Base-by-base conservation (phyloP, 805 yeast species). In the Pichia paraexigua region DNA sequence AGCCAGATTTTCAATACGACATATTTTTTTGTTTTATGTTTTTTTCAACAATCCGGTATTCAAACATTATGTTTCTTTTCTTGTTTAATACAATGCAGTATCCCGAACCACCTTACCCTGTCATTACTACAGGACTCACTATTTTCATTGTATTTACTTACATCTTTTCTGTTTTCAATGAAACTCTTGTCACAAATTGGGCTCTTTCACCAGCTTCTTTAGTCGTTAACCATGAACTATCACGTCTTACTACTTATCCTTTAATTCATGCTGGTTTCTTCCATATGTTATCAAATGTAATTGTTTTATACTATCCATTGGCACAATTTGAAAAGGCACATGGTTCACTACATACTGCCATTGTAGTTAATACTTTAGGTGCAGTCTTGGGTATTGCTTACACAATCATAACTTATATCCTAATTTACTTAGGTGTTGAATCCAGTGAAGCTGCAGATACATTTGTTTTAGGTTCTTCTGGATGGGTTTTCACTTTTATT, bases 281-380 rank as follows among this genome's bases (percentile, higher is more conserved):
- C 48, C 95, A 88, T 63, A 69, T 89, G 63, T 45, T 77, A 5
- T 67, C 85, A 59, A 88, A 87, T 59, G 52, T 79, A 10, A 53
- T 79, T 40, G 76, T 84, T 1, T 62, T 89, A 44, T 71, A 77
- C 52, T 76, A 84, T 0, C 80, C 86, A 21, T 64, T 88, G 59
- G 71, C 83, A 13, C 71, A 73, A 48, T 89, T 83, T 65, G 97
- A 89, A 71, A 70, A 74, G 51, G 63, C 68, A 22, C 84, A 87
- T 60, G 97, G 97, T 7, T 88, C 97, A 0, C 85, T 89, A 3
- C 80, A 87, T 65, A 85, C 96, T 5, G 96, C 95, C 5, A 72
- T 90, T 45, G 82, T 89, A 17, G 70, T 90, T 51, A 89, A 88
- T 63, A 61, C 86, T 25, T 66, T 85, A 46, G 87, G 95, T 2